phyloP scores from a whole-genome alignment of 257 asterid species.

The Hygrophila difformis region DNA sequence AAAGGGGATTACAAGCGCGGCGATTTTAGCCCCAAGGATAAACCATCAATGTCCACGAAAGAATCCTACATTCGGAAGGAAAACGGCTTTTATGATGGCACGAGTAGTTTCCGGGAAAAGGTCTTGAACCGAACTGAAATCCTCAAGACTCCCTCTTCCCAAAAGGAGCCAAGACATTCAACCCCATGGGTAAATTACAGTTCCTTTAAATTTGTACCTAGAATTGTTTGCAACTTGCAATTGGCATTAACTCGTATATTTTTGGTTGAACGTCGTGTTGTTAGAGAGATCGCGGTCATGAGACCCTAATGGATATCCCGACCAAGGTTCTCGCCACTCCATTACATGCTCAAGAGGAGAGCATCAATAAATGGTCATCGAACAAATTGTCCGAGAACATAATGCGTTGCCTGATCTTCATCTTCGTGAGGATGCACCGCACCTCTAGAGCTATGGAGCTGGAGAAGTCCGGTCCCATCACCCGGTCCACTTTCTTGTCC shows the following conservation, averaged over 20 bases:
- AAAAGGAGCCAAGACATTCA: conserved; percentile 43
- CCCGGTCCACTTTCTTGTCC: conserved; percentile 55
- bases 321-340: conserved; percentile 25
- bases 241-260: too few species aligned
- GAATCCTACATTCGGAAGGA: conserved; percentile 31
- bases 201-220: not conserved
- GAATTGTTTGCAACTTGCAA: too few species aligned
- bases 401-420: conserved; percentile 1
- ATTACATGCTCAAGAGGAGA: too few species aligned
- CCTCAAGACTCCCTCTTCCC: conserved; percentile 42
- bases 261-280: not conserved
- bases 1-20: conserved; percentile 62
- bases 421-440: conserved; percentile 62
- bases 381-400: too few species aligned
- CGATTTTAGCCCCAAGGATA: conserved; percentile 39
- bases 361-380: too few species aligned
- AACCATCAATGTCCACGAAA: conserved; percentile 19
- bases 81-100: conserved; percentile 21
- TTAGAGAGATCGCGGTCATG: conserved; percentile 43
- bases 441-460: conserved; percentile 70
- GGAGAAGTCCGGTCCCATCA: conserved; percentile 64
- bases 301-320: conserved; percentile 18
- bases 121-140: conserved; percentile 28
- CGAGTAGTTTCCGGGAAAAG: conserved; percentile 21
- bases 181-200: conserved; percentile 46